Conservation (phyloP, 2,329 filamentous ascomycete genomes). For the Fusarium devonianum region DNA sequence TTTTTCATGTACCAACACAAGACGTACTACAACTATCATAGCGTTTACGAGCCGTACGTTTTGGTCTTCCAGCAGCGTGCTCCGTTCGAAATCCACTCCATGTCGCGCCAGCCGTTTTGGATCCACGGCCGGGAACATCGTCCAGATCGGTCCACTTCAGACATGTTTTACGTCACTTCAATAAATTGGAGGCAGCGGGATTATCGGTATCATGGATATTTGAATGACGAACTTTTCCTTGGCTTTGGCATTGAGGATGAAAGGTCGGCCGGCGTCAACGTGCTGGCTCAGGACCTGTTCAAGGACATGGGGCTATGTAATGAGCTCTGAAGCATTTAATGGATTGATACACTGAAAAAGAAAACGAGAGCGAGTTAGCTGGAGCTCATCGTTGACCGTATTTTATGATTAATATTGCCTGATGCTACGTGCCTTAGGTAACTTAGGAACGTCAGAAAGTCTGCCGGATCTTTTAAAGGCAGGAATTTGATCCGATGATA, state of each 20-base stretch:
- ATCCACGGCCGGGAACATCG: constrained; percentile 56
- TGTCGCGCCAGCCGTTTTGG: constrained; percentile 62
- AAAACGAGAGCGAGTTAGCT: no score
- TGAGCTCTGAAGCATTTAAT: neutral
- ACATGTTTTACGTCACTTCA: constrained; percentile 66
- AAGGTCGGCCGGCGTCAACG: constrained; percentile 57
- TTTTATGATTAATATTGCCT: no score
- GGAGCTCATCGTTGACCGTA: no score
- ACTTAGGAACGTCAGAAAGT: neutral
- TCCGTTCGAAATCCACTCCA: constrained; percentile 59
- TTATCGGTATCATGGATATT: constrained; percentile 61
- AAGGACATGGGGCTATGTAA: constrained; percentile 43
- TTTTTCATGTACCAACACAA: constrained; percentile 65
- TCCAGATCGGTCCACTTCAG: constrained; percentile 47
- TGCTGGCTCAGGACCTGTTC: constrained; percentile 58
- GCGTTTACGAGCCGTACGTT: constrained; percentile 63
- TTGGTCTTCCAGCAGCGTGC: constrained; percentile 57
- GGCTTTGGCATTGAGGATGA: constrained; percentile 64
- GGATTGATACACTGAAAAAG: no score
- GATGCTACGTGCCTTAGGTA: no score
- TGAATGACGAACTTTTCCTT: constrained; percentile 63
- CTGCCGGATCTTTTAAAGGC: no score
- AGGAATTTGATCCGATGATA: no score
- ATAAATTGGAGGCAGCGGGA: constrained; percentile 61
- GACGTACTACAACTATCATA: constrained; percentile 55